Evolutionary conservation across 148 eudicot species (phyloP).

Genomic region (Hydrangea macrophylla): DNA sequence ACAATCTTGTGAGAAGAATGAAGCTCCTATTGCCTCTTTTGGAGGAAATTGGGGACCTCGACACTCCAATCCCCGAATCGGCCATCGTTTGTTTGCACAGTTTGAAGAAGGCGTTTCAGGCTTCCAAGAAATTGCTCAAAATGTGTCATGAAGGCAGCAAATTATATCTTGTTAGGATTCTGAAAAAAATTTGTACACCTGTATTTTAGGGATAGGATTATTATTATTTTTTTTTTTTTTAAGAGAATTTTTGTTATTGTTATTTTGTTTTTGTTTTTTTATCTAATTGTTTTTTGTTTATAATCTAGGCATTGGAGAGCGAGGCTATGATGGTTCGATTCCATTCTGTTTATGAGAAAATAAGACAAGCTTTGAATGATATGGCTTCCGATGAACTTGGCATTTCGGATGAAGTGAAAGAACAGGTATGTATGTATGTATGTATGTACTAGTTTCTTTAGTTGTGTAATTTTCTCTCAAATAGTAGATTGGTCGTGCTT

Average conservation of each 20-base stretch:
- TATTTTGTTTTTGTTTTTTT: no score
- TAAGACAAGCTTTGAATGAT: constrained; percentile 50
- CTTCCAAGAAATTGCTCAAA: constrained; percentile 54
- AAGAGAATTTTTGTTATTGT: no score
- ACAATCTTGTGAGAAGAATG: constrained; percentile 46
- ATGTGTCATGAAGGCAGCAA: constrained; percentile 72
- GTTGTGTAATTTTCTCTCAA: background rate
- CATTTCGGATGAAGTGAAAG: constrained; percentile 72
- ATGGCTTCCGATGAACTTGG: constrained; percentile 67
- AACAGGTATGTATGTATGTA: no score
- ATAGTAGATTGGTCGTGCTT: background rate
- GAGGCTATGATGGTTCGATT: constrained; percentile 55
- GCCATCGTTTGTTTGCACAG: constrained; percentile 32
- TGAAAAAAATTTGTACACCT: background rate
- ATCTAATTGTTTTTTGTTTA: background rate
- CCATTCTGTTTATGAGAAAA: constrained; percentile 50
- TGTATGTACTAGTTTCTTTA: no score
- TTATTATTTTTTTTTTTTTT: no score
- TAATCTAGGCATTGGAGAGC: constrained; percentile 59
- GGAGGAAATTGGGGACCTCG: constrained; percentile 59
- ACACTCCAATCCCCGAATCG: constrained; percentile 24
- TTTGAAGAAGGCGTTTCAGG: constrained; percentile 41
- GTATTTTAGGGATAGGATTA: no score
- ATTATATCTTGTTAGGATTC: constrained; percentile 58
- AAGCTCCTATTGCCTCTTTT: constrained; percentile 54